A percentile compares a stretch with the other conserved stretches of the same genome.
Evolutionary conservation across 371 early-diverging fungal species (phyloP).

Genomic region (Amoeboradix gromovi): DNA sequence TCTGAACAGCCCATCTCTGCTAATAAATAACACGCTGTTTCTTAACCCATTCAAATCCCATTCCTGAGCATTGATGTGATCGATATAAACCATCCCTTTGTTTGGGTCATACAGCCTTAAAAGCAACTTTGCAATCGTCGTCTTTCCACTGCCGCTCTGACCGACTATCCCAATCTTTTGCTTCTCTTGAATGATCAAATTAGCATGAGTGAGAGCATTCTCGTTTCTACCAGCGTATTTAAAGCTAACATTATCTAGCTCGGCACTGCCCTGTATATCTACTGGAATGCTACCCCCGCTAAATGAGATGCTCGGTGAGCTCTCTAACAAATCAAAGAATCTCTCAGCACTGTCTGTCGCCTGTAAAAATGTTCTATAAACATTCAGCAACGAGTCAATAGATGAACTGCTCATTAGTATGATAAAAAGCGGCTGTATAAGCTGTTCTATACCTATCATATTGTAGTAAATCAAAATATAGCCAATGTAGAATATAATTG

Average conservation of each 20-base stretch:
- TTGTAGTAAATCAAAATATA: neutral
- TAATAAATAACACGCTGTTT: neutral
- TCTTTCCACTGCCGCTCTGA: neutral
- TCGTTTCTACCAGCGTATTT: neutral
- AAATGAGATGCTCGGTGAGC: neutral
- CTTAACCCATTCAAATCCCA: neutral
- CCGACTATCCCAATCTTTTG: neutral
- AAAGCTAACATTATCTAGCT: neutral
- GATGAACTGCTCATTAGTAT: neutral
- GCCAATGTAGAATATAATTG: neutral
- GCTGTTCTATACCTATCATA: neutral
- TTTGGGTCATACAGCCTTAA: neutral
- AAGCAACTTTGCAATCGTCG: neutral
- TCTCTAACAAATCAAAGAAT: neutral
- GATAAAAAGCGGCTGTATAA: neutral
- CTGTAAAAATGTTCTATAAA: neutral
- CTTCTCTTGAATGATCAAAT: neutral
- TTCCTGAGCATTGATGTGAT: neutral
- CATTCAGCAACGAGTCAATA: neutral
- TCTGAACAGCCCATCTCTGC: neutral
- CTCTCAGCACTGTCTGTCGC: neutral
- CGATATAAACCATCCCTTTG: neutral
- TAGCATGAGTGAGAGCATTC: neutral
- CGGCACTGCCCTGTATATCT: neutral
- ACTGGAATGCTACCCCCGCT: neutral